Evolutionary conservation across 2,329 filamentous ascomycete genomes (phyloP).

Genomic region (Scedosporium boydii): DNA sequence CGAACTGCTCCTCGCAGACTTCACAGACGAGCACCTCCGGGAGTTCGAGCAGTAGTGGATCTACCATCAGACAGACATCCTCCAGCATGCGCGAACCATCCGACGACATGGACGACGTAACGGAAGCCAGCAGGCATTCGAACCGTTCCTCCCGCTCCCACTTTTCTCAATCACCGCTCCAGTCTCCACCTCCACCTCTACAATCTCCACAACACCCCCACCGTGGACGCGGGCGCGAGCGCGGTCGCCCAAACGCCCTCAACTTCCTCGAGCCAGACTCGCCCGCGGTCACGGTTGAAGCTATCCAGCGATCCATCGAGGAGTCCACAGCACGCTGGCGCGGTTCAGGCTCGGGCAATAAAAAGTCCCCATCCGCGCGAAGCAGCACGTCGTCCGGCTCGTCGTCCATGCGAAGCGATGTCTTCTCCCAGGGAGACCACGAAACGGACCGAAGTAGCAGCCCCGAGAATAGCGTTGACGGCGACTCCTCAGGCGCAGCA

Average conservation of each 20-base stretch:
- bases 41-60: conserved; percentile 29
- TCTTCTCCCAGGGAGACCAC: conserved; percentile 24
- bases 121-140: background rate
- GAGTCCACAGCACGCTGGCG: conserved; percentile 18
- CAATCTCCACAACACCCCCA: too few species aligned
- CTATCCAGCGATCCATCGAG: conserved; percentile 21
- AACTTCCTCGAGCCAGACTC: conserved; percentile 52
- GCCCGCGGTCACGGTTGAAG: conserved; percentile 30
- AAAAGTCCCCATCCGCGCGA: conserved; percentile 18
- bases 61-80: conserved; percentile 27
- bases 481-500: conserved; percentile 1
- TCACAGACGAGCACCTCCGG: conserved; percentile 23
- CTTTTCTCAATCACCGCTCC: background rate
- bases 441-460: conserved; percentile 36
- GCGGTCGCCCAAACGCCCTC: conserved; percentile 25
- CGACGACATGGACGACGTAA: background rate
- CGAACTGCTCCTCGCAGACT: conserved; percentile 16
- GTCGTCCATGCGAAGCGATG: conserved; percentile 41
- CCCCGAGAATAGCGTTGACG: conserved; percentile 29
- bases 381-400: conserved; percentile 35
- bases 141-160: background rate
- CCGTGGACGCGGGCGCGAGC: background rate
- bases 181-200: background rate
- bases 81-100: conserved; percentile 7
- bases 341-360: conserved; percentile 13